Conservation (phyloP, 2,329 filamentous ascomycete species). For the Emmonsia crescens region DNA sequence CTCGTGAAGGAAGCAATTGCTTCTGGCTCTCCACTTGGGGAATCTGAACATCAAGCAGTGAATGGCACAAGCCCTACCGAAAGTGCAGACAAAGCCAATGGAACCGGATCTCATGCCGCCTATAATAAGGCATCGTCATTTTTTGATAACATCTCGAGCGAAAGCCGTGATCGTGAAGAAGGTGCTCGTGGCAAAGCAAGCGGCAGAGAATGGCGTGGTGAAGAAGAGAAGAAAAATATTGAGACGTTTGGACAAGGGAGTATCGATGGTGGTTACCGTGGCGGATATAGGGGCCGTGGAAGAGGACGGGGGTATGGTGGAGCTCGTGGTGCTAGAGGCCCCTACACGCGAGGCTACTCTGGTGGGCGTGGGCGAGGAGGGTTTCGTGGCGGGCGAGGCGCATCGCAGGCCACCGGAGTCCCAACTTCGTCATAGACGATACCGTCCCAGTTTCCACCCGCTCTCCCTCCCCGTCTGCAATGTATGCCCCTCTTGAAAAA, state of each 20-base stretch:
- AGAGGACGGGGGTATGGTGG: constrained; percentile 40
- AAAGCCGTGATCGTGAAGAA: constrained; percentile 78
- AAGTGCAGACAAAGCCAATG: constrained; percentile 22
- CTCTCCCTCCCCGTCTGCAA: neutral
- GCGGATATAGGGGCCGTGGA: constrained; percentile 65
- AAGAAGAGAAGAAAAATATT: constrained; percentile 91
- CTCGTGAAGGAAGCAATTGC: constrained; percentile 81
- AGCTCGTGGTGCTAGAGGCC: constrained; percentile 35
- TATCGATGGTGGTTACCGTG: constrained; percentile 75
- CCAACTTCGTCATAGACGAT: constrained; percentile 15
- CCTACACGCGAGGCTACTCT: constrained; percentile 38
- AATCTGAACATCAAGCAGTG: constrained; percentile 40
- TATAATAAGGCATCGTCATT: constrained; percentile 90
- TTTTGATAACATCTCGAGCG: constrained; percentile 97
- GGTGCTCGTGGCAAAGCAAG: constrained; percentile 55
- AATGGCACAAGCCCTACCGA: constrained; percentile 31
- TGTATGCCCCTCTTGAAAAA: neutral
- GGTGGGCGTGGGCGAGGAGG: constrained; percentile 34
- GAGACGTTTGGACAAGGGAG: constrained; percentile 97
- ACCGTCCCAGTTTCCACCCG: neutral
- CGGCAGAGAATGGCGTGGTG: constrained; percentile 77
- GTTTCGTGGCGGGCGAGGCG: constrained; percentile 31
- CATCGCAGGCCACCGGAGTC: constrained; percentile 30
- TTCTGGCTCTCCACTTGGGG: constrained; percentile 55
- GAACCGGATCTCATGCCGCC: constrained; percentile 34